Base-by-base conservation (phyloP, 306 rosid species). In the Vicia sativa region DNA sequence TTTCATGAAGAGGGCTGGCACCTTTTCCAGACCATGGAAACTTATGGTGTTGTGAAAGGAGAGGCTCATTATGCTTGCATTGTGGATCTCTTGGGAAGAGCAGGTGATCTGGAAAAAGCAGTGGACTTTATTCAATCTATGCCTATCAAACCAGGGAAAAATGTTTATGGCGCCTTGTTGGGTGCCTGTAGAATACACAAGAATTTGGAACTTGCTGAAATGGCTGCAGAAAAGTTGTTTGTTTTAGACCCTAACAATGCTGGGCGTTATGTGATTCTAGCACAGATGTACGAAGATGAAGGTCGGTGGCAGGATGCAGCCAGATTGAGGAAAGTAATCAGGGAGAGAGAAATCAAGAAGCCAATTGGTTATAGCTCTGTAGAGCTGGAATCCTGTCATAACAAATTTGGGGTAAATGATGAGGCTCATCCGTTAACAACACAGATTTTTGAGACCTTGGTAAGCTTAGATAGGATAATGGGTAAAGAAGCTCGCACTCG, bases 61-160 rank as follows among this genome's bases (percentile, higher is more conserved):
- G 82, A 86, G 68, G 83, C 82, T 21, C 97, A 91, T 58, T 88
- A 91, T 57, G 93, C 91, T 42, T 85, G 93, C 70, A 80, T 89
- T 58, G 97, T 91, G 31, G 97, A 91, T 76, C 87, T 91, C 23
- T 69, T 81, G 58, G 97, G 91, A 28, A 87, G 97, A 78, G 88
- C 96, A 4, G 96, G 96, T 42, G 68, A 81, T 43, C 38, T 88
- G 6, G 80, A 86, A 37, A 76, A 72, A 39, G 96, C 97, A 19
- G 77, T 81, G 9, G 80, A 83, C 65, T 71, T 88, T 62, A 77
- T 88, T 18, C 65, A 57, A 48, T 68, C 76, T 38, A 88, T 91
- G 93, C 96, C 93, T n/a, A 54, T 88, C 49, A 45, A 78, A 76
- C 87, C 97, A 1, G 91, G 83, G 23, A 91, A 86, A 75, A 81